Evolutionary conservation across 768 basidiomycete species (phyloP).

Genomic region (Hygrocybe punicea): DNA sequence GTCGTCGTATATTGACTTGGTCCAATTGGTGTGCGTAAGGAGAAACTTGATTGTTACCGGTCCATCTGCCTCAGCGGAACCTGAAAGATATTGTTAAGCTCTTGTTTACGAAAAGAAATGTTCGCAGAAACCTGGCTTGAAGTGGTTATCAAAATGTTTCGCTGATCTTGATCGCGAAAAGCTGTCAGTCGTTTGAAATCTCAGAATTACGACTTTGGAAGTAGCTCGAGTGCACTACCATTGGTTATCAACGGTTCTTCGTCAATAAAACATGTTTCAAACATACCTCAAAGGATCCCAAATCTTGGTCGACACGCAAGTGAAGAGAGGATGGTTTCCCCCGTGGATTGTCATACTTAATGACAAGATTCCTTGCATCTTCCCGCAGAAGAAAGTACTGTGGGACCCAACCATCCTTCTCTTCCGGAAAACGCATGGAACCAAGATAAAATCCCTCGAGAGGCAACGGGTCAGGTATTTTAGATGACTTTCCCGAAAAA

Average conservation of each 20-base stretch:
- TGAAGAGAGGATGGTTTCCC: not conserved
- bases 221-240: too few relatives aligned
- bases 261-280: not conserved
- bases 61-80: not conserved
- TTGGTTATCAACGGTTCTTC: too few relatives aligned
- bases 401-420: constrained; percentile 4
- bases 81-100: not conserved
- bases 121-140: not conserved
- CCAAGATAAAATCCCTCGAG: constrained; percentile 27
- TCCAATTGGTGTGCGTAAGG: not conserved
- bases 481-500: not conserved
- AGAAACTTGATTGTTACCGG: constrained; percentile 1
- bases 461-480: constrained; percentile 7
- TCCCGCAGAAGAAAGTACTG: constrained; percentile 7
- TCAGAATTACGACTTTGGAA: too few relatives aligned
- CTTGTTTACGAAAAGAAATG: not conserved
- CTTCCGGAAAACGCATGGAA: constrained; percentile 7
- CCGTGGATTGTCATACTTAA: not conserved
- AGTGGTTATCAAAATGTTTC: not conserved
- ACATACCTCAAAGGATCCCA: not conserved
- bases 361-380: not conserved
- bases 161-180: not conserved
- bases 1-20: not conserved
- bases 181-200: not conserved
- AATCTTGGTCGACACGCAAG: not conserved